These are phyloP conservation scores for Ogataea populi-albae DNA, from an alignment of 805 yeast species.

Conservation along the genomic window DNA sequence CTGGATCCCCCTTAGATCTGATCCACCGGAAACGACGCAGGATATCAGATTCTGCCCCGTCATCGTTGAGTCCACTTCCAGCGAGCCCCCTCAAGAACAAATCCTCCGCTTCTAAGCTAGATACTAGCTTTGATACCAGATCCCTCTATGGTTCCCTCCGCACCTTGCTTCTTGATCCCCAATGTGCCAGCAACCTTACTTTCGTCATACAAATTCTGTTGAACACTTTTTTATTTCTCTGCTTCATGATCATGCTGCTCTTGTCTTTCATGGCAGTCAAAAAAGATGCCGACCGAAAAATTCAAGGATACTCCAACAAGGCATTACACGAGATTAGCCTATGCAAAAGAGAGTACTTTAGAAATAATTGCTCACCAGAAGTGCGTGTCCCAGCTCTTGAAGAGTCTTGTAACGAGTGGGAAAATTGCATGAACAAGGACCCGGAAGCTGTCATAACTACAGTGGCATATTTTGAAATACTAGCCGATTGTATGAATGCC, in stretches of 20 bases:
- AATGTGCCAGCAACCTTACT: slow-evolving; percentile 26
- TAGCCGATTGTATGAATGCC: slow-evolving; percentile 34
- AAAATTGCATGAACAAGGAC: slow-evolving; percentile 76
- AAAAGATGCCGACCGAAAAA: slow-evolving; percentile 66
- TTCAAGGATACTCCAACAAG: slow-evolving; percentile 59
- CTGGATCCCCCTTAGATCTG: slow-evolving; percentile 1
- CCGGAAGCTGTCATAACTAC: slow-evolving; percentile 46
- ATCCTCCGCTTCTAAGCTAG: no score
- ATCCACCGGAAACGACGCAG: slow-evolving; percentile 1
- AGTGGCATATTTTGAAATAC: slow-evolving; percentile 32
- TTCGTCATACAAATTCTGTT: slow-evolving; percentile 25
- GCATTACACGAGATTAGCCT: slow-evolving; percentile 59
- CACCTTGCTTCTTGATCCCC: slow-evolving; percentile 25
- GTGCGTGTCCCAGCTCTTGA: slow-evolving; percentile 74
- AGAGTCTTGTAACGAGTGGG: slow-evolving; percentile 68
- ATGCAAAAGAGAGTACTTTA: slow-evolving; percentile 66
- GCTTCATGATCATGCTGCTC: slow-evolving; percentile 17
- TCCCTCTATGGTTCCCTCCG: slow-evolving; percentile 10
- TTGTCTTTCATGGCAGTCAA: slow-evolving; percentile 27
- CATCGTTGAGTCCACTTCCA: no score
- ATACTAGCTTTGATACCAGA: slow-evolving; percentile 2
- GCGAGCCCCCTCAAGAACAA: no score
- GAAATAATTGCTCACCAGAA: slow-evolving; percentile 69
- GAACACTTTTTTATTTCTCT: slow-evolving; percentile 23
- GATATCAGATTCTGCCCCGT: background rate